Evolutionary conservation across 495 filamentous ascomycete genomes (phyloP).

Genomic region (Aspergillus kassunensis): DNA sequence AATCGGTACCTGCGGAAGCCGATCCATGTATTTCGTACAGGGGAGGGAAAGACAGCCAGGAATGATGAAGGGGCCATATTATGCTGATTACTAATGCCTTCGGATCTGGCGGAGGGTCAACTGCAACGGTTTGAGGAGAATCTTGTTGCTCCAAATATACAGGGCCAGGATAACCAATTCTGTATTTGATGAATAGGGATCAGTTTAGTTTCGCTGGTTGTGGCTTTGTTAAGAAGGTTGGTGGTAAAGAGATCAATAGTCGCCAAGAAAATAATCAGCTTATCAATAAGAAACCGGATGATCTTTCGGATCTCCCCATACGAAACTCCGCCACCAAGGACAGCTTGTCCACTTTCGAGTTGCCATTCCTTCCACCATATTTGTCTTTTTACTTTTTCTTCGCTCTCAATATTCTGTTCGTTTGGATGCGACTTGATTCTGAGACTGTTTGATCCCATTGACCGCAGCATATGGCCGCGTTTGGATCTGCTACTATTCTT

Average conservation of each 20-base stretch:
- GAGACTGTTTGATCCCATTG: neutral
- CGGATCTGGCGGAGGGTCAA: neutral
- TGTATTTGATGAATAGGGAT: neutral
- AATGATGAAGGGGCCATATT: neutral
- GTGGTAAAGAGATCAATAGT: slow-evolving; percentile 3
- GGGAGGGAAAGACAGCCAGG: neutral
- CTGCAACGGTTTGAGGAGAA: neutral
- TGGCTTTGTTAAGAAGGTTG: neutral
- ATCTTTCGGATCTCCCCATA: slow-evolving; percentile 8
- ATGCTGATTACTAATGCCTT: neutral
- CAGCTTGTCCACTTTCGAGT: slow-evolving; percentile 32
- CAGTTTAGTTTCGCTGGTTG: neutral
- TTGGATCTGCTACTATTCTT: neutral
- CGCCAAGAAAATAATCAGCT: slow-evolving; percentile 11
- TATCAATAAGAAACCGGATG: slow-evolving; percentile 13
- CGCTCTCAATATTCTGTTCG: neutral
- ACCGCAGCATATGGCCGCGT: neutral
- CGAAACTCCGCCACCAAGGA: slow-evolving; percentile 25
- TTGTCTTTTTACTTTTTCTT: slow-evolving; percentile 6
- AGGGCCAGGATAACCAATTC: too few relatives aligned
- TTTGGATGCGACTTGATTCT: neutral
- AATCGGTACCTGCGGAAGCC: too few relatives aligned
- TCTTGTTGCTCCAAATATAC: neutral
- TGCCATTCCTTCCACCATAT: slow-evolving; percentile 12
- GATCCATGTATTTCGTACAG: neutral